Evolutionary conservation across 2,329 filamentous ascomycete genomes (phyloP).

Genomic region (Ascochyta pisi): DNA sequence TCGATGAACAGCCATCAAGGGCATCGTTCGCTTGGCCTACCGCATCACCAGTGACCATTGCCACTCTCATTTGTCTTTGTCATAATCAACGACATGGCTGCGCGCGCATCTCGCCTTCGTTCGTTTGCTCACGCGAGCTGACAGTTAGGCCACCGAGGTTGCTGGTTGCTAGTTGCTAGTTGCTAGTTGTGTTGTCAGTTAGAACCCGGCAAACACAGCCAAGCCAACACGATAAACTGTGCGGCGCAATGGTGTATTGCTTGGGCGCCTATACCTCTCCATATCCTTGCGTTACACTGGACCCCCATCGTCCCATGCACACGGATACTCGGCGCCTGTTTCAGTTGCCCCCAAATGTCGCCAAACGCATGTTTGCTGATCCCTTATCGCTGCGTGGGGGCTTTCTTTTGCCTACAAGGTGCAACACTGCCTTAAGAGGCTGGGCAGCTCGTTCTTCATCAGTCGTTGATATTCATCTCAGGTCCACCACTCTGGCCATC

Average conservation of each 20-base stretch:
- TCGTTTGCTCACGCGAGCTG: conserved; percentile 9
- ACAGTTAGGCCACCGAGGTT: background rate
- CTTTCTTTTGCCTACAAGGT: background rate
- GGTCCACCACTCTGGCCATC: conserved; percentile 4
- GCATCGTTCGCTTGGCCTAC: conserved; percentile 18
- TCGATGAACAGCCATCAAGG: conserved; percentile 2
- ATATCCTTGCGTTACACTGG: conserved; percentile 23
- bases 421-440: conserved; percentile 21
- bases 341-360: conserved; percentile 17
- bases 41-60: background rate
- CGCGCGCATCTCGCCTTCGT: conserved; percentile 13
- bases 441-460: conserved; percentile 13
- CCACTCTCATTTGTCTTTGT: conserved; percentile 20
- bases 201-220: background rate
- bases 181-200: too few species aligned
- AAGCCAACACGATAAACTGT: conserved; percentile 5
- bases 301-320: conserved; percentile 15
- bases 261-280: conserved; percentile 12
- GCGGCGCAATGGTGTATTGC: conserved; percentile 16
- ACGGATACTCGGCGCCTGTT: conserved; percentile 23
- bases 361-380: conserved; percentile 10
- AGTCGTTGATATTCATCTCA: conserved; percentile 1
- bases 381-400: conserved; percentile 28
- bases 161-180: background rate
- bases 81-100: conserved; percentile 26